These are phyloP conservation scores for Hysterium pulicare DNA, from an alignment of 2,329 filamentous ascomycete species.

Conservation along the genomic window DNA sequence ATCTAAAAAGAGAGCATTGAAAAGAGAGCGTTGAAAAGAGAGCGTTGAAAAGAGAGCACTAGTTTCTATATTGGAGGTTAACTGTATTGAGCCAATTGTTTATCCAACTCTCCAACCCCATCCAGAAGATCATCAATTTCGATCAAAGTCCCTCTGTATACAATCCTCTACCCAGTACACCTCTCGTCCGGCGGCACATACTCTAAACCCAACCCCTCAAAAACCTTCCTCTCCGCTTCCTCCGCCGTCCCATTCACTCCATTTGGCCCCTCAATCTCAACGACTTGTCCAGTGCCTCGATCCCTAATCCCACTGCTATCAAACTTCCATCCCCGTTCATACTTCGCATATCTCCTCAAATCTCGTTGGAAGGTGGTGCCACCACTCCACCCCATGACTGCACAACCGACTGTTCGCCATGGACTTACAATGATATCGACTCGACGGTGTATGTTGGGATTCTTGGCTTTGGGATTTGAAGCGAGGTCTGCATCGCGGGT, in stretches of 20 bases:
- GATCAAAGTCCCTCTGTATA: no score
- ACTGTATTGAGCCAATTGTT: no score
- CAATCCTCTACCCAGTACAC: slow-evolving; percentile 30
- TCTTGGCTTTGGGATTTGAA: slow-evolving; percentile 47
- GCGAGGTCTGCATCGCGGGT: slow-evolving; percentile 35
- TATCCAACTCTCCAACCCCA: no score
- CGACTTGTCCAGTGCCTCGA: slow-evolving; percentile 63
- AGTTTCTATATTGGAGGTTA: no score
- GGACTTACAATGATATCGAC: slow-evolving; percentile 91
- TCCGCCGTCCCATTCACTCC: slow-evolving; percentile 54
- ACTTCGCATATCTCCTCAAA: slow-evolving; percentile 73
- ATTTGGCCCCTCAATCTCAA: slow-evolving; percentile 60
- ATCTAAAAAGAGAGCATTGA: no score
- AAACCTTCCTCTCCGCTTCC: slow-evolving; percentile 76
- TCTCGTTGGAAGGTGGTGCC: slow-evolving; percentile 90
- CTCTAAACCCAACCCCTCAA: slow-evolving; percentile 67
- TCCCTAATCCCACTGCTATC: slow-evolving; percentile 83
- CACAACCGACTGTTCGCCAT: slow-evolving; percentile 86
- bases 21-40: no score
- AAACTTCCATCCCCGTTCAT: slow-evolving; percentile 73
- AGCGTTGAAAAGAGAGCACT: no score
- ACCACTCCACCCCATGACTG: slow-evolving; percentile 82
- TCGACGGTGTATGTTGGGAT: slow-evolving; percentile 72
- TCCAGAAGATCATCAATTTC: no score
- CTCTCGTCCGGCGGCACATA: slow-evolving; percentile 43